These are phyloP conservation scores for Aspergillus leporis DNA, from an alignment of 495 filamentous ascomycete species.

Conservation along the genomic window DNA sequence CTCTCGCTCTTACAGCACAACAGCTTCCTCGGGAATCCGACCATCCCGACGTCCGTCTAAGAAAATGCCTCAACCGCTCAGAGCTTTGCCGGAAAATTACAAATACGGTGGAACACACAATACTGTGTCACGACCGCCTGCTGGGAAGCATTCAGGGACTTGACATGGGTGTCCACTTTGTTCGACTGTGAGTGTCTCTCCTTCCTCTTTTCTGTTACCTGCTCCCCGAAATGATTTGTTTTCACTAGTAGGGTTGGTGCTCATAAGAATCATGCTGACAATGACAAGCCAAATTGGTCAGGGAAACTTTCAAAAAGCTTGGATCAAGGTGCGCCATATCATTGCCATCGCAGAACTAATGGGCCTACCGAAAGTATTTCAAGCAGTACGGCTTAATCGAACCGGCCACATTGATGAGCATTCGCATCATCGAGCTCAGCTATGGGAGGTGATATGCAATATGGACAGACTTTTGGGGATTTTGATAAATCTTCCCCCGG, in stretches of 20 bases:
- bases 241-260: neutral
- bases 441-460: constrained; percentile 32
- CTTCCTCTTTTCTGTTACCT: neutral
- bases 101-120: constrained; percentile 22
- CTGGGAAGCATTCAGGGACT: constrained; percentile 23
- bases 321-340: constrained; percentile 26
- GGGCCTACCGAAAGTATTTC: constrained; percentile 24
- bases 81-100: constrained; percentile 19
- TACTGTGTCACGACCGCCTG: constrained; percentile 25
- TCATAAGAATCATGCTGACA: neutral
- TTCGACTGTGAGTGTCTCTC: constrained; percentile 26
- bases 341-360: constrained; percentile 31
- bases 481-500: constrained; percentile 31
- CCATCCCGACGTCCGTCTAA: neutral
- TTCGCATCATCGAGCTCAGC: constrained; percentile 16
- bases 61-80: constrained; percentile 6
- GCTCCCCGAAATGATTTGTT: neutral
- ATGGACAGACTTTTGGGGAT: constrained; percentile 29
- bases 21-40: constrained; percentile 18
- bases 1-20: constrained; percentile 26
- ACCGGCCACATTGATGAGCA: constrained; percentile 6
- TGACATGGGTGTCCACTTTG: constrained; percentile 22
- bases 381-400: constrained; percentile 11
- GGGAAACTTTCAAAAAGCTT: constrained; percentile 29
- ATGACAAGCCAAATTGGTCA: constrained; percentile 23